Percentiles rank a stretch among this genome's conserved stretches.
These are phyloP conservation scores for Gynochthodes officinalis DNA, from an alignment of 257 asterid species.

Conservation along the genomic window DNA sequence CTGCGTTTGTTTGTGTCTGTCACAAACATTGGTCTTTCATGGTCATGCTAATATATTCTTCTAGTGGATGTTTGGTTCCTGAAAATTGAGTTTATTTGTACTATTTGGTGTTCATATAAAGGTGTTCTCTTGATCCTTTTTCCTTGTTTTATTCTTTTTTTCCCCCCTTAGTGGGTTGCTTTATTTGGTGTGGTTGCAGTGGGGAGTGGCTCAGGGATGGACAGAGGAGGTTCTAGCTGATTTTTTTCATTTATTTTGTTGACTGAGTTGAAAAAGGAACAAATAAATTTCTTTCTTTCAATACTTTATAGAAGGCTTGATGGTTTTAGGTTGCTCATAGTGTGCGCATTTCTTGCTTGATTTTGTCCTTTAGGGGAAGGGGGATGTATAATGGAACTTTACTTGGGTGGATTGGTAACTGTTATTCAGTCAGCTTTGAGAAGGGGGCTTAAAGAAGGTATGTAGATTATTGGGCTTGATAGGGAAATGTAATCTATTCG, in stretches of 20 bases:
- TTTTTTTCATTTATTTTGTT: neutral
- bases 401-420: neutral
- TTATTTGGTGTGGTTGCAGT: neutral
- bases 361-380: neutral
- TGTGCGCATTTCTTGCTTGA: neutral
- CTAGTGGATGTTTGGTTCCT: no score
- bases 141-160: no score
- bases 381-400: neutral
- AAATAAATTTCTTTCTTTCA: neutral
- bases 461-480: neutral
- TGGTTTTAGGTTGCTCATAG: neutral
- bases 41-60: neutral
- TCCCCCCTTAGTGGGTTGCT: no score
- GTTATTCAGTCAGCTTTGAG: neutral
- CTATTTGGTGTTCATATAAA: neutral
- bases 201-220: neutral
- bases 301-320: neutral
- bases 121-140: neutral
- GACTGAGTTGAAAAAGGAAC: neutral
- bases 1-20: neutral
- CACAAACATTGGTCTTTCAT: neutral
- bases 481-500: no score
- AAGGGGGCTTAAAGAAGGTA: neutral
- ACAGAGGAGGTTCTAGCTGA: neutral
- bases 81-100: neutral